A percentile compares a stretch with the other conserved stretches of the same genome.
Conservation (phyloP, 106 monocot genomes). For the Iris macrosiphon region DNA sequence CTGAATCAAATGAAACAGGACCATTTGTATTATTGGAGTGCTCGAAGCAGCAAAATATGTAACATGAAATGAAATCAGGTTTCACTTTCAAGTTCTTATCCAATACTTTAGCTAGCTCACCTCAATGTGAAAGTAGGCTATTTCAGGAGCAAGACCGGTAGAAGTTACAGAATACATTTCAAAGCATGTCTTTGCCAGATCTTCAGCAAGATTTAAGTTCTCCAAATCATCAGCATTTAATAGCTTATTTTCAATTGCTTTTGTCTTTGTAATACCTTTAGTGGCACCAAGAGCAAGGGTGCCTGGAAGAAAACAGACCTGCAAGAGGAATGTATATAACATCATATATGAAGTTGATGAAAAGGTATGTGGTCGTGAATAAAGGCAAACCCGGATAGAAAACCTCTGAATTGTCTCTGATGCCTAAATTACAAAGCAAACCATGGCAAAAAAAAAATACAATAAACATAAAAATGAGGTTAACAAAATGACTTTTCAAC, state of each 20-base stretch:
- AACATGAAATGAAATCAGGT: background rate
- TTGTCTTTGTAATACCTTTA: slow-evolving; percentile 77
- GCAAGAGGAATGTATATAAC: slow-evolving; percentile 7
- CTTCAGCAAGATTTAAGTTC: slow-evolving; percentile 88
- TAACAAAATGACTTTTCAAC: no score
- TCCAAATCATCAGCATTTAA: slow-evolving; percentile 56
- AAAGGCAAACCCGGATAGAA: no score
- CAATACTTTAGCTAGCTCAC: slow-evolving; percentile 20
- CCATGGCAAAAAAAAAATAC: no score
- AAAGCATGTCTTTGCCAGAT: slow-evolving; percentile 90
- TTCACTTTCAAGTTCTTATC: background rate
- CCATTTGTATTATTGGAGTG: slow-evolving; percentile 1
- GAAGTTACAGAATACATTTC: slow-evolving; percentile 87
- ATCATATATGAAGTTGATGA: background rate
- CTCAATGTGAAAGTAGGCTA: slow-evolving; percentile 78
- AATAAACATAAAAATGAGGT: no score
- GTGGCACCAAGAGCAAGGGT: slow-evolving; percentile 90
- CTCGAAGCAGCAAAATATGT: background rate
- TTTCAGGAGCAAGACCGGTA: slow-evolving; percentile 93
- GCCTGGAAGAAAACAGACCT: slow-evolving; percentile 95
- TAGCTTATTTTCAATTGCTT: slow-evolving; percentile 49
- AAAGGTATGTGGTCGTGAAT: no score
- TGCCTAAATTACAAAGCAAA: no score
- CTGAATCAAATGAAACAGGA: slow-evolving; percentile 26
- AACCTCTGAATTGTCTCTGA: no score